Base-by-base conservation (phyloP, 1,284 basidiomycete species). In the Tilletiaria anomala region DNA sequence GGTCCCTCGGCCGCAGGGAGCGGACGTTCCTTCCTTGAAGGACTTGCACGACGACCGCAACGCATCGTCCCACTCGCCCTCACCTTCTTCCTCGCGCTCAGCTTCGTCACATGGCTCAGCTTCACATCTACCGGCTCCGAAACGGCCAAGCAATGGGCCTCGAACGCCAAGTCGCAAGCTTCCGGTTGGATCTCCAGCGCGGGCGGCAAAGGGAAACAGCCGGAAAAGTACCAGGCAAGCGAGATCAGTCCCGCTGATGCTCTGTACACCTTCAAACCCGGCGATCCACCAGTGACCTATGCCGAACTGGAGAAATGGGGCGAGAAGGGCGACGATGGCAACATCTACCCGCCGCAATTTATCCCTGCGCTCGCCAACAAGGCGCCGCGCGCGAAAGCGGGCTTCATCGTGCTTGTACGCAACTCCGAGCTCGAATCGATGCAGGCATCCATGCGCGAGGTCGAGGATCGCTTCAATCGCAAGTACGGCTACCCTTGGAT, bases 401-500 rank as follows among this genome's bases (percentile, higher is more conserved):
- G 57, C 21, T 68, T 68, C 36, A 54, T 68, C 35, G 42, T 59
- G 6, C 49, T 69, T 5, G 68, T 65, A 11, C 47, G 68, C 20
- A 65, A 69, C 39, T 29, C 32, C 5, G 68, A 69, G 36, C 45
- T 68, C 29, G 53, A 54, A 19, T 54, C 41, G 10, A 58, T 67
- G 37, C 43, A 56, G 33, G 35, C 44, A 3, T 54, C 50, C 8
- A 58, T 69, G 37, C 40, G 49, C 3, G 44, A 51, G 8, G 47
- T 53, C 32, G 48, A 56, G 48, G 45, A 50, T 35, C 55, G 61
- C 10, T 68, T 67, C 51, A 67, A 67, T 45, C 45, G 50, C 18
- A 58, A 58, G 29, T 64, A 57, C 38, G 54, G 61, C 37, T 70
- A 70, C 36, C 65, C 67, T 6, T 70, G 65, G 53, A 55, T 68